Evolutionary conservation across 257 asterid species (phyloP).

Genomic region (Solanum ahanhuiri): DNA sequence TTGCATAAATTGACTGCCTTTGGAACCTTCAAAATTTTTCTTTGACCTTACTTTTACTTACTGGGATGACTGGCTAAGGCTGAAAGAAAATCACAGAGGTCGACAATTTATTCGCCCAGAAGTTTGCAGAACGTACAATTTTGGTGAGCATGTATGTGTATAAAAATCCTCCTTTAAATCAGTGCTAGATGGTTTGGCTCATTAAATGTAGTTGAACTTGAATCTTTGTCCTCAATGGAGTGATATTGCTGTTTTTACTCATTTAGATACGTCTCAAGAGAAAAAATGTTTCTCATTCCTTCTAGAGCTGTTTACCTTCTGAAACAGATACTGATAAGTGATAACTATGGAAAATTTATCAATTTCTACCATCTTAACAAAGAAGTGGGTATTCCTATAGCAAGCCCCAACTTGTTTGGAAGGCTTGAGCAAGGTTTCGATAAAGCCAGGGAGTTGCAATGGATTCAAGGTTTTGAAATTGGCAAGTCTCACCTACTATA

Average conservation of each 20-base stretch:
- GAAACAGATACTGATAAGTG: neutral
- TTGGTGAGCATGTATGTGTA: constrained; percentile 91
- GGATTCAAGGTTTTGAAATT: neutral
- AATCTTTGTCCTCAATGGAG: neutral
- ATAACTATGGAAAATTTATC: neutral
- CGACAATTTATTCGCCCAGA: constrained; percentile 96
- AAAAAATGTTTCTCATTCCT: neutral
- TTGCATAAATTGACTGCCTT: neutral
- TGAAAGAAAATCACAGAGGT: constrained; percentile 80
- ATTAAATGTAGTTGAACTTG: neutral
- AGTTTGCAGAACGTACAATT: constrained; percentile 95
- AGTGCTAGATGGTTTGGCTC: neutral
- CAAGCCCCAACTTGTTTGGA: neutral
- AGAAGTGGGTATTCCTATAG: neutral
- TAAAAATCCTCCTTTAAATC: neutral
- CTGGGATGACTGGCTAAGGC: constrained; percentile 99
- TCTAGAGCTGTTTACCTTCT: neutral
- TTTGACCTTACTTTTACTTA: constrained; percentile 75
- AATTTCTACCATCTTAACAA: neutral
- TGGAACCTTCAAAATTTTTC: constrained; percentile 34
- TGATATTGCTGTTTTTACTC: neutral
- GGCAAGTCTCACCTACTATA: neutral
- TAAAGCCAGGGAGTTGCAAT: neutral
- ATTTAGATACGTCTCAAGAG: neutral
- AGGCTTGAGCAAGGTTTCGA: neutral